Percentiles rank a stretch among this genome's conserved stretches.
phyloP scores from a whole-genome alignment of 2,329 filamentous ascomycete genomes.

The Xylariomycetidae sp. region DNA sequence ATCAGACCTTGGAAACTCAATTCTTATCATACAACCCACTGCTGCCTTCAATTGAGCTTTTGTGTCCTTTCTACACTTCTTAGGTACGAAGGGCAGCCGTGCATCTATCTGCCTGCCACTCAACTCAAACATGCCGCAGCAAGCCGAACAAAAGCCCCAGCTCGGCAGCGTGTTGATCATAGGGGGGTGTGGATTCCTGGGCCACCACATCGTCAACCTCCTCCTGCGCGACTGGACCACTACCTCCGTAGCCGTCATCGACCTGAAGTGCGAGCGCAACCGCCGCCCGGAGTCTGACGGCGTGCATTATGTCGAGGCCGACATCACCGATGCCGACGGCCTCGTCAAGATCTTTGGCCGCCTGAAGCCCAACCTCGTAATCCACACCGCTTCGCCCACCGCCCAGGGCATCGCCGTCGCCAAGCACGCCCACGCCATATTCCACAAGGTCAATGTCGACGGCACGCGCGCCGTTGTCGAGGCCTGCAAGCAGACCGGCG shows the following conservation, averaged over 20 bases:
- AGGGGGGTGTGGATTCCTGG: slow-evolving; percentile 80
- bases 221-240: slow-evolving; percentile 58
- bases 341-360: slow-evolving; percentile 61
- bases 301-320: slow-evolving; percentile 67
- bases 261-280: slow-evolving; percentile 68
- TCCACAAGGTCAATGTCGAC: slow-evolving; percentile 81
- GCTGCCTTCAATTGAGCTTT: slow-evolving; percentile 7
- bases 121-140: slow-evolving; percentile 11
- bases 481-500: slow-evolving; percentile 64
- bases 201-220: slow-evolving; percentile 75
- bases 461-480: slow-evolving; percentile 76
- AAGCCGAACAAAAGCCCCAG: slow-evolving; percentile 29
- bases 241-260: slow-evolving; percentile 62
- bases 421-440: slow-evolving; percentile 57
- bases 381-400: slow-evolving; percentile 80
- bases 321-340: slow-evolving; percentile 65
- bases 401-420: slow-evolving; percentile 48
- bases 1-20: too few species aligned
- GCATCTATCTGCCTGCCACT: background rate
- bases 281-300: slow-evolving; percentile 51
- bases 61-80: too few species aligned
- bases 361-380: slow-evolving; percentile 73
- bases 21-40: too few species aligned
- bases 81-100: background rate
- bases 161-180: slow-evolving; percentile 73